A percentile compares a stretch with the other conserved stretches of the same genome.
phyloP scores from a whole-genome alignment of 2,329 filamentous ascomycete species.

The Alternaria longipes region DNA sequence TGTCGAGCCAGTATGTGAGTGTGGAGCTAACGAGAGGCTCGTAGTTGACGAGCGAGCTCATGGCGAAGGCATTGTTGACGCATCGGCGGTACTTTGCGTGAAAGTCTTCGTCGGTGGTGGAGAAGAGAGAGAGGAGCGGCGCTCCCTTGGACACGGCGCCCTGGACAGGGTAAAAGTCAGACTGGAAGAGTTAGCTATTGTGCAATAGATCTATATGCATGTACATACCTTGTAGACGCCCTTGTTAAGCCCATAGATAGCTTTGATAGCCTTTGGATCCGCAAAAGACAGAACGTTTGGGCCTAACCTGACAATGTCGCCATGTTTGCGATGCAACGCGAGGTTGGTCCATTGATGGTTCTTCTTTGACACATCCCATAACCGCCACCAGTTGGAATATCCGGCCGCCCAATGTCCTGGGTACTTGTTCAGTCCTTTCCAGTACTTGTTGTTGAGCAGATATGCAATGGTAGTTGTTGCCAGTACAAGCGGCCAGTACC shows the following conservation, averaged over 20 bases:
- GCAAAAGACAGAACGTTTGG: constrained; percentile 79
- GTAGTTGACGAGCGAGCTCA: constrained; percentile 79
- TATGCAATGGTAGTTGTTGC: constrained; percentile 42
- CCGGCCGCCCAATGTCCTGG: constrained; percentile 76
- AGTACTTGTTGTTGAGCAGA: constrained; percentile 58
- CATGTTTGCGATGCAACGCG: constrained; percentile 73
- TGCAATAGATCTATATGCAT: background rate
- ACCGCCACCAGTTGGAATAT: constrained; percentile 77
- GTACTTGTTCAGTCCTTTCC: constrained; percentile 71
- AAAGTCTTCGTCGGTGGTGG: constrained; percentile 76
- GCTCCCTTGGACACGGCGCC: constrained; percentile 75
- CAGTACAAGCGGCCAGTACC: constrained; percentile 56
- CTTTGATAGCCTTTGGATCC: constrained; percentile 75
- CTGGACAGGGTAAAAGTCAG: constrained; percentile 82
- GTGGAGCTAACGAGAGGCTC: constrained; percentile 83
- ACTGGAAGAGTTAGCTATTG: constrained; percentile 59
- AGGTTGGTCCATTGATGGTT: constrained; percentile 74
- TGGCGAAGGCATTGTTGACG: constrained; percentile 79
- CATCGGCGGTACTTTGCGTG: constrained; percentile 78
- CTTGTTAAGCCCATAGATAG: constrained; percentile 84
- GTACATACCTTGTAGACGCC: constrained; percentile 74
- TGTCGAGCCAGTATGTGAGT: constrained; percentile 72
- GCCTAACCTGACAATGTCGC: constrained; percentile 77
- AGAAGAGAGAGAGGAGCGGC: constrained; percentile 76
- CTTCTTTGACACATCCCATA: constrained; percentile 72